Evolutionary conservation across 2,329 filamentous ascomycete species (phyloP), one percentile per base, ranked within the genome.

Genomic region (Huntiella moniliformis): DNA sequence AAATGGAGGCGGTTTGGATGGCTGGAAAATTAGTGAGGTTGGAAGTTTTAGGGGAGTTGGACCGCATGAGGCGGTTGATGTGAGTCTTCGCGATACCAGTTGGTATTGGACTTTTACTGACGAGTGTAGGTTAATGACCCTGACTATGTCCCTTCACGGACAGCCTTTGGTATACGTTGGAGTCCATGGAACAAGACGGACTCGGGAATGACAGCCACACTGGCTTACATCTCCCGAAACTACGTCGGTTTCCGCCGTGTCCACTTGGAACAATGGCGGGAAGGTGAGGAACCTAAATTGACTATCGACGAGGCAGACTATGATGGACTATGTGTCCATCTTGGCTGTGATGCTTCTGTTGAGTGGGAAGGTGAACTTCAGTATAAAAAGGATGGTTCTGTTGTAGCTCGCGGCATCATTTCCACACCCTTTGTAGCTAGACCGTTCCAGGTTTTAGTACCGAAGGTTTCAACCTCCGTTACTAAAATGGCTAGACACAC

Each of bases 171-270:
- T 3, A 53, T 76, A 3, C 66, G 60, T 52, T 76, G 70, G 67
- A 68, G 70, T 22, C 69, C 71, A 0, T 76, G 71, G 71, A 49
- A 65, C 2, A 54, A 57, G 2, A 22, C 8, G 1, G 17, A 22
- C 3, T 15, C 34, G 18, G 32, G 38, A 2, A 38, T 40, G 15
- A 63, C 60, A 0, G 65, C 66, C 13, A 61, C 69, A 1, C 48
- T 77, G 3, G 68, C 69, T 0, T 74, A 72, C 51, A 55, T 70
- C 7, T 59, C 67, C 1, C 61, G 60, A 33, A 67, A 70, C 51
- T 66, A 74, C 47, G 63, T 75, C 38, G 72, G 72, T 1, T 76
- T 76, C 52, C 65, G 71, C 13, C 61, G 62, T 36, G 52, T 76
- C 39, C 64, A 65, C 0, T 54, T 74, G 13, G 50, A 56, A 1